Evolutionary conservation across 257 asterid species (phyloP).

Genomic region (Scutellaria galericulata): DNA sequence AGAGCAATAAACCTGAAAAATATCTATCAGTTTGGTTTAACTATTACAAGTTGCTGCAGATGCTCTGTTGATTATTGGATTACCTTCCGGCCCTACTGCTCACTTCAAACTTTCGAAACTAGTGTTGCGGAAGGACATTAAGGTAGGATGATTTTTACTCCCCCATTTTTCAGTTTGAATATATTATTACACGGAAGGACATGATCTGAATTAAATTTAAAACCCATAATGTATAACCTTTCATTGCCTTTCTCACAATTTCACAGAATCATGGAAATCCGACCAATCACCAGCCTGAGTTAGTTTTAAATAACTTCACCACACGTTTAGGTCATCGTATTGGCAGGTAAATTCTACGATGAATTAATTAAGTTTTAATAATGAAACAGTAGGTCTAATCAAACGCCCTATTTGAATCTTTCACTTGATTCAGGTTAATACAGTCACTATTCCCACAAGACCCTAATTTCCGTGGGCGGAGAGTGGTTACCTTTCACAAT

Average conservation of each 20-base stretch:
- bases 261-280: conserved; percentile 96
- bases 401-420: background rate
- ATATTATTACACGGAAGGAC: background rate
- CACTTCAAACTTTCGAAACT: conserved; percentile 91
- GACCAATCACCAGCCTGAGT: conserved; percentile 87
- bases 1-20: conserved; percentile 13
- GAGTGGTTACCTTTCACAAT: conserved; percentile 95
- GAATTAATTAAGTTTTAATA: conserved; percentile 6
- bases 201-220: background rate
- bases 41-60: conserved; percentile 55
- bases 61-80: conserved; percentile 73
- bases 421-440: conserved; percentile 54
- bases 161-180: background rate
- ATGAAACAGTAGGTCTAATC: background rate
- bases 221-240: conserved; percentile 16
- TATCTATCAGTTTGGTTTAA: conserved; percentile 12
- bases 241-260: conserved; percentile 19
- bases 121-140: conserved; percentile 81
- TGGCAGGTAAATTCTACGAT: conserved; percentile 64
- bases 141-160: conserved; percentile 48
- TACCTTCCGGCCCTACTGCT: conserved; percentile 97
- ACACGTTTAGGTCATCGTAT: conserved; percentile 96
- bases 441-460: conserved; percentile 93
- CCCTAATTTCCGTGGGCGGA: conserved; percentile 86
- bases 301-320: conserved; percentile 82